Conservation (phyloP, 2,329 filamentous ascomycete species). For the Graphilbum sp. region DNA sequence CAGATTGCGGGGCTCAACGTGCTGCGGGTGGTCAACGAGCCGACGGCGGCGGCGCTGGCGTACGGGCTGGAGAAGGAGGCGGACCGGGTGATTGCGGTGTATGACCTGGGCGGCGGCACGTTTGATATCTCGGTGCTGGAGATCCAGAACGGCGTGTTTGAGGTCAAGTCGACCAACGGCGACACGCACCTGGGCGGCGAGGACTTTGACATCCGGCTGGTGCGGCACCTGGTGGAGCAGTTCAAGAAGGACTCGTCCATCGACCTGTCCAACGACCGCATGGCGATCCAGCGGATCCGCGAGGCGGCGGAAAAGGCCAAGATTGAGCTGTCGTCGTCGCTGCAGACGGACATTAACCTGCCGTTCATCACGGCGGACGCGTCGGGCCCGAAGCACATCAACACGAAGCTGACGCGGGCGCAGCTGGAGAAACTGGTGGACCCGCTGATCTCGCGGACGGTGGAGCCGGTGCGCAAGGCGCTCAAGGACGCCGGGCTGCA, state of each 20-base stretch:
- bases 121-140: constrained; percentile 98
- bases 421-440: constrained; percentile 91
- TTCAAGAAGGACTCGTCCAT: constrained; percentile 77
- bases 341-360: constrained; percentile 95
- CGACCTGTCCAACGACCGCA: constrained; percentile 89
- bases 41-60: constrained; percentile 89
- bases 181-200: constrained; percentile 96
- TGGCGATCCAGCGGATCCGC: constrained; percentile 96
- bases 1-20: constrained; percentile 95
- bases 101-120: constrained; percentile 96
- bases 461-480: constrained; percentile 90
- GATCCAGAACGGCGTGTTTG: constrained; percentile 98
- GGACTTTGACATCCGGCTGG: constrained; percentile 94
- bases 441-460: constrained; percentile 68
- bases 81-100: constrained; percentile 91
- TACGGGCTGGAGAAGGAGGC: constrained; percentile 99
- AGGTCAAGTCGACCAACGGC: constrained; percentile 96
- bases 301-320: constrained; percentile 99
- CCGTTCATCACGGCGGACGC: constrained; percentile 96
- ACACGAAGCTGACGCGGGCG: constrained; percentile 79
- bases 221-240: constrained; percentile 86
- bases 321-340: constrained; percentile 91
- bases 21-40: constrained; percentile 99
- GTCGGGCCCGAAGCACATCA: constrained; percentile 95
- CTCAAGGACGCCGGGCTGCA: constrained; percentile 87